Conservation (phyloP, 1,284 basidiomycete genomes). For the Entoloma clypeatum region DNA sequence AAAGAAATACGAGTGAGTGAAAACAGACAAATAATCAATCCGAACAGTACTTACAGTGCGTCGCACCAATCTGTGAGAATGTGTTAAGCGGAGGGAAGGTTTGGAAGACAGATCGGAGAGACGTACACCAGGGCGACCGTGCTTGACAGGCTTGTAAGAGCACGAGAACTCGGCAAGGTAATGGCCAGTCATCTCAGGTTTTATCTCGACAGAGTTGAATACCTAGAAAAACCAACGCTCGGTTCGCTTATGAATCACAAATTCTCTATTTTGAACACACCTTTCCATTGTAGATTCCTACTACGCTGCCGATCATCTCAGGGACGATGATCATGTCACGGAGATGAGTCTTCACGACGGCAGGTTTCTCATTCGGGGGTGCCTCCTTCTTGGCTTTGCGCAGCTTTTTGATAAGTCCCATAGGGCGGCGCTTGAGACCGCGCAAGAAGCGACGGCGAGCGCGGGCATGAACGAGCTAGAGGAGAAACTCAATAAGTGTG, state of each 20-base stretch:
- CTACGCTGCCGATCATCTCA: conserved; percentile 98
- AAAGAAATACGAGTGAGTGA: conserved; percentile 10
- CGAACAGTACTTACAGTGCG: conserved; percentile 52
- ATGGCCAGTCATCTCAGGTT: conserved; percentile 99
- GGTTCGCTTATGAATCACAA: conserved; percentile 1
- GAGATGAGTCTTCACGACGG: conserved; percentile 98
- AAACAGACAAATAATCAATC: conserved; percentile 9
- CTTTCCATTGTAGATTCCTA: conserved; percentile 98
- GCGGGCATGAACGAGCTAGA: conserved; percentile 94
- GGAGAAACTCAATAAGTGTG: conserved; percentile 7
- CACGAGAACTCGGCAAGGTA: conserved; percentile 96
- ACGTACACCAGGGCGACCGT: conserved; percentile 94
- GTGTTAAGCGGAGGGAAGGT: neutral
- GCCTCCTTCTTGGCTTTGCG: conserved; percentile 99
- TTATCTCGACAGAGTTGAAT: conserved; percentile 98
- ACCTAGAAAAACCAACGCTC: conserved; percentile 43
- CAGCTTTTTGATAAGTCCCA: conserved; percentile 99
- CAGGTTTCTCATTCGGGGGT: conserved; percentile 96
- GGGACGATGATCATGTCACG: conserved; percentile 99
- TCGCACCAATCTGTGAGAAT: conserved; percentile 77
- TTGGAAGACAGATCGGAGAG: conserved; percentile 8
- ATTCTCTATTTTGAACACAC: conserved; percentile 36
- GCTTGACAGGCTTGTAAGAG: conserved; percentile 98
- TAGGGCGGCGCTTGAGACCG: conserved; percentile 96
- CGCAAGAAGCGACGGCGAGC: conserved; percentile 99